Base-by-base conservation (phyloP, 257 asterid species). In the Ehretia macrophylla region DNA sequence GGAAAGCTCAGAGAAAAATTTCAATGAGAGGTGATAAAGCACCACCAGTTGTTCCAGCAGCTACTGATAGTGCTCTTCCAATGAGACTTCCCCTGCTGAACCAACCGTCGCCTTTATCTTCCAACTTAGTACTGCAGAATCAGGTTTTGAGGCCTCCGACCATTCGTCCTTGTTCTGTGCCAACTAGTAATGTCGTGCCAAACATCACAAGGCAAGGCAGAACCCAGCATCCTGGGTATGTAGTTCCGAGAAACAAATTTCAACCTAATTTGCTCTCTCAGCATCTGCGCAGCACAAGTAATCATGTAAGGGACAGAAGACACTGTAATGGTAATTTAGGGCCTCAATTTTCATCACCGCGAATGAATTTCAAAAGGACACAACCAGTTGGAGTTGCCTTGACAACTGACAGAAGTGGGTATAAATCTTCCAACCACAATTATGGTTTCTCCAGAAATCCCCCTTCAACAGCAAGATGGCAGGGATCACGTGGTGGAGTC, bases 1-100 rank as follows among this genome's bases (percentile, higher is more conserved):
- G 99, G 99, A 83, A 21, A 66, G 37, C 76, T 59, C 86, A 75
- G 75, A 81, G 99, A 57, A 72, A 72, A 66, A 62, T 68, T 59
- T 63, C 51, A 52, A 83, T 70, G 84, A 79, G 66, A 18, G 65
- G 54, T 44, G 70, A 58, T 46, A 68, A 67, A 57, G 62, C 55
- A 18, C 64, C 65, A 32, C 60, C 63, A 18, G 11, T 51, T 59
- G 63, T 58, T 60, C 51, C 77, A n/a, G 23, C 46, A 55, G 62
- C 23, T 22, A 49, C 49, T 57, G 51, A 55, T 54, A 48, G 64
- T 64, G 39, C 73, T 59, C 56, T 48, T 12, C 17, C 62, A 10
- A 60, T 49, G 14, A 62, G 56, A 46, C 51, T 32, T 44, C 54
- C 58, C 19, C 68, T 69, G 55, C 21, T 62, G 50, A 52, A 65